Evolutionary conservation across 179 eudicot species (phyloP).

Genomic region (Heliamphora pulchella): DNA sequence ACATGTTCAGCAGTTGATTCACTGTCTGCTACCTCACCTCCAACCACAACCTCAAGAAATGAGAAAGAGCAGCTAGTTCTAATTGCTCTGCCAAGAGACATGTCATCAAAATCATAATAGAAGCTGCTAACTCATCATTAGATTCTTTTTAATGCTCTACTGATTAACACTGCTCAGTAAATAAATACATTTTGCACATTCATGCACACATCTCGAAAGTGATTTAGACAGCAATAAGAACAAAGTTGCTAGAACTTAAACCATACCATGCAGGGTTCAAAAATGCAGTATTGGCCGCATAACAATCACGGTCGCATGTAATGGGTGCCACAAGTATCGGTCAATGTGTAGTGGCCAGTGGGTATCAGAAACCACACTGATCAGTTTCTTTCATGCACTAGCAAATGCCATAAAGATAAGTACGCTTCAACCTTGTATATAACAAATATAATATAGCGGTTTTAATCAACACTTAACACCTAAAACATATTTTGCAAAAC

Average conservation of each 20-base stretch:
- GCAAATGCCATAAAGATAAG: too few species aligned
- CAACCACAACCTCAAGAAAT: slow-evolving; percentile 79
- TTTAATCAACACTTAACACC: too few species aligned
- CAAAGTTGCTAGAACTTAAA: background rate
- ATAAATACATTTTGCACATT: background rate
- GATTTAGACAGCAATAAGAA: background rate
- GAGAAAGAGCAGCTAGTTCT: slow-evolving; percentile 64
- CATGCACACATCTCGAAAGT: slow-evolving; percentile 5
- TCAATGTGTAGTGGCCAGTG: too few species aligned
- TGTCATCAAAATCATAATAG: background rate
- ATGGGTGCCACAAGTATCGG: background rate
- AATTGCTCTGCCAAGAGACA: slow-evolving; percentile 54
- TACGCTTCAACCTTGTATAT: too few species aligned
- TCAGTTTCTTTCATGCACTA: too few species aligned
- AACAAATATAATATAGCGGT: too few species aligned
- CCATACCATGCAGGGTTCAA: background rate
- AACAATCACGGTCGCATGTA: background rate
- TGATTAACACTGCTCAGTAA: background rate
- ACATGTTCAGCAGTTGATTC: slow-evolving; percentile 33
- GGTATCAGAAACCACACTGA: too few species aligned
- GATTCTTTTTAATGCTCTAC: background rate
- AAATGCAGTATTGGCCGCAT: background rate
- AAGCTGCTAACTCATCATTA: background rate
- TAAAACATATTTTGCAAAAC: too few species aligned
- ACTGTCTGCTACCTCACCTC: slow-evolving; percentile 54